Base-by-base conservation (phyloP, 352 stramenopile genomes). In the Phytophthora sojae region DNA sequence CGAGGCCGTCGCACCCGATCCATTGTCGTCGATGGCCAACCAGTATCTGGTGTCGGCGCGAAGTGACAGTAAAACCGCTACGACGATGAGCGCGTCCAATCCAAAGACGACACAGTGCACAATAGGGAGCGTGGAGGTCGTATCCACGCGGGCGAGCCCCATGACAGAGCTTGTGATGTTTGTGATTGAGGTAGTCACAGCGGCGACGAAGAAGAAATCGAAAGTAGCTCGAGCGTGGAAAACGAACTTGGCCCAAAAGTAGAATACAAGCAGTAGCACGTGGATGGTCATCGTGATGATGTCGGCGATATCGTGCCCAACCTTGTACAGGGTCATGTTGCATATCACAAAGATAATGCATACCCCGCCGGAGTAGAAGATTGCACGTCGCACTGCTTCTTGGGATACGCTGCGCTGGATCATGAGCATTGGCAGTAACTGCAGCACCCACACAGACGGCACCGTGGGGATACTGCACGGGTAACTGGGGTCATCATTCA, bases 351-450 rank as follows among this genome's bases (percentile, higher is more conserved):
- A 79, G 56, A 91, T 61, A 11, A 83, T 32, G 37, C 81, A 90
- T 6, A 92, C 78, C 2, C 69, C 61, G 4, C 86, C 87, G 21
- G 88, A 92, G 60, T 94, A 92, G n/a, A 73, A 56, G 32, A 95
- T 90, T 3, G 88, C 81, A 21, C 89, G 89, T 14, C 80, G 66
- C 2, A 95, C 86, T 7, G 89, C 89, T 73, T 91, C 79, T 37
- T 89, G 75, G 0, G 89, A 95, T 47, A 96, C 82, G 23, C 85
- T 93, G 51, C 84, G 89, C 63, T 96, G 89, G 17, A 90, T 81
- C 89, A 96, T 96, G 21, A 96, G 84, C 71, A 95, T 89, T 1
- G 89, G 89, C 23, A 96, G 54, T 5, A 96, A 59, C 58, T 95
- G 88, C 42, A 95, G 61, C 19, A 92, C 81, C 89, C 89, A 95